Base-by-base conservation (phyloP, 768 basidiomycete genomes). In the Leccinum rimulosum region DNA sequence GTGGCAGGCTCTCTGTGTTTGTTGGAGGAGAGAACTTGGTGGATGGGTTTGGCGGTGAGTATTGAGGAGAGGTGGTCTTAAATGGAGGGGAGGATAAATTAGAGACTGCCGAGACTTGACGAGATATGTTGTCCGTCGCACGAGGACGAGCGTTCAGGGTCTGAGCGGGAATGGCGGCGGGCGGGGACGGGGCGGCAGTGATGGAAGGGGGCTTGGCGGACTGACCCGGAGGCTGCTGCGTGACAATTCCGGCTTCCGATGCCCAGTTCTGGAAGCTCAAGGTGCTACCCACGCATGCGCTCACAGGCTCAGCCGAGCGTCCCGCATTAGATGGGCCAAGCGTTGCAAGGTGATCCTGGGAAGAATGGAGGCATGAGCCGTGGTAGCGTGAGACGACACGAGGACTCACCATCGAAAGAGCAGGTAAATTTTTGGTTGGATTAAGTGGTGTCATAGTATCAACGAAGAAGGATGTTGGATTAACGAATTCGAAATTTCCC, bases 251-350 rank as follows among this genome's bases (percentile, higher is more conserved):
- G 55, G 40, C 73, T 66, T 73, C 72, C 19, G 71, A 73, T 22
- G 69, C 71, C 72, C 72, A 73, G 50, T 53, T 56, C 52, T 74
- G 71, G 71, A 69, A 73, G 38, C 71, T 64, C 19, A 55, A 49
- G 17, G 27, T 57, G 57, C 61, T 58, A 51, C 52, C 43, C 15
- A 61, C 33, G 53, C 22, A 56, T 3, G 62, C 60, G 27, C 55
- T 63, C 2, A 25, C 31, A 48, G 66, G 64, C 12, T 68, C 68
- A 30, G 63, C 58, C 1, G 62, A 50, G 49, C 72, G 71, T 25
- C 58, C 67, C 25, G 52, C 30, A 59, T 56, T 66, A 35, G 73
- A 67, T 52, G 67, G 64, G 50, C 52, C 70, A 1, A 72, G 65
- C 50, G 68, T 73, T 56, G 66, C 66, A 3, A 72, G 57, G 56